Conservation (phyloP, 1,284 basidiomycete species). For the Mycena citricolor region DNA sequence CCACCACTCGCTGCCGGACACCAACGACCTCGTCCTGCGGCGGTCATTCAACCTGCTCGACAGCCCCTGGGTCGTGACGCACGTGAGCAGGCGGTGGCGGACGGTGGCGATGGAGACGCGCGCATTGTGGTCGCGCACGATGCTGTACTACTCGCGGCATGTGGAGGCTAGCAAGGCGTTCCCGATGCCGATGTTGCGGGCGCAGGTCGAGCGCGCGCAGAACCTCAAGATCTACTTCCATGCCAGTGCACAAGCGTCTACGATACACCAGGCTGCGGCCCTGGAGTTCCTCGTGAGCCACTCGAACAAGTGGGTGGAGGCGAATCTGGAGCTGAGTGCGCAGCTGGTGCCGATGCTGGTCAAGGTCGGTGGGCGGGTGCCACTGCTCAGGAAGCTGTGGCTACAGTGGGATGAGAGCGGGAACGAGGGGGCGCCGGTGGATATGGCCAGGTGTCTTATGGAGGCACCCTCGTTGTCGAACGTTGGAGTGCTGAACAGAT, state of each 20-base stretch:
- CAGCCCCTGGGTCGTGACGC: conserved; percentile 7
- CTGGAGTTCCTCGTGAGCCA: neutral
- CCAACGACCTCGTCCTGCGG: too few species aligned
- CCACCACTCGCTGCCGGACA: too few species aligned
- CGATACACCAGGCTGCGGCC: neutral
- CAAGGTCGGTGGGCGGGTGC: neutral
- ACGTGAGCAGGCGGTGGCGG: conserved; percentile 7
- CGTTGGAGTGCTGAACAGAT: neutral
- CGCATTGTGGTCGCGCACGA: conserved; percentile 6
- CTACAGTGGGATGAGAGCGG: neutral
- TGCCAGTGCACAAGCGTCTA: neutral
- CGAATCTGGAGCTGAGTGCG: neutral
- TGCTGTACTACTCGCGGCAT: neutral
- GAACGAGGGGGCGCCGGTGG: neutral
- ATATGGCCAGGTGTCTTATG: neutral
- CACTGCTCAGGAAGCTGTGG: neutral
- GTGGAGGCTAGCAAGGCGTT: neutral
- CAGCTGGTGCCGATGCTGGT: neutral
- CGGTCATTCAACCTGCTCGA: neutral
- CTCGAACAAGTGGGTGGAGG: neutral
- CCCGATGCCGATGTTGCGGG: neutral
- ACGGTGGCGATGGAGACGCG: neutral
- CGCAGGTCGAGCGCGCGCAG: neutral
- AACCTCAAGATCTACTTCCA: conserved; percentile 1
- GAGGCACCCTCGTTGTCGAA: neutral